Evolutionary conservation across 1,284 basidiomycete species (phyloP).

Genomic region (Ganoderma boninense): DNA sequence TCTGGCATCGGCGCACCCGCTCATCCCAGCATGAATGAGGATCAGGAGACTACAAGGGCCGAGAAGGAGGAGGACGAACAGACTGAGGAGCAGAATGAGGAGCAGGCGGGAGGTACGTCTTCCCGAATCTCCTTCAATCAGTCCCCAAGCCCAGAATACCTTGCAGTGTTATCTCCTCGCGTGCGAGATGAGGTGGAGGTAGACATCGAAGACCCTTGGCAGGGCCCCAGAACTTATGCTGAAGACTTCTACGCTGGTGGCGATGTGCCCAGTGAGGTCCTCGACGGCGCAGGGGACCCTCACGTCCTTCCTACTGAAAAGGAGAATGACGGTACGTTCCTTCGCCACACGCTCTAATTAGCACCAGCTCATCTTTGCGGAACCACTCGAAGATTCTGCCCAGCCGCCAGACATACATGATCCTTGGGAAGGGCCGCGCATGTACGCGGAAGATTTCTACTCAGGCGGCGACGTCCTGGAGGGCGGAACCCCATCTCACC

Average conservation of each 20-base stretch:
- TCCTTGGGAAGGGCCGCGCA: conserved; percentile 58
- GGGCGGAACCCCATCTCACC: conserved; percentile 33
- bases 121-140: background rate
- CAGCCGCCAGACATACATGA: conserved; percentile 49
- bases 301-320: conserved; percentile 24
- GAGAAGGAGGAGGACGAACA: too few relatives aligned
- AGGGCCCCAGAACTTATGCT: conserved; percentile 53
- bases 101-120: conserved; percentile 31
- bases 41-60: background rate
- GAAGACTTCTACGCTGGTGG: conserved; percentile 54
- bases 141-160: too few relatives aligned
- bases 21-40: conserved; percentile 6
- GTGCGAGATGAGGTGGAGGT: conserved; percentile 21
- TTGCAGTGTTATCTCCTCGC: conserved; percentile 22
- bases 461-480: conserved; percentile 44
- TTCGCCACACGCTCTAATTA: background rate
- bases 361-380: background rate
- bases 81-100: conserved; percentile 34
- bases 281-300: conserved; percentile 18
- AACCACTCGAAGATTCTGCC: conserved; percentile 9
- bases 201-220: conserved; percentile 55
- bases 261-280: conserved; percentile 26
- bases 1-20: conserved; percentile 2
- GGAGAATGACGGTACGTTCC: conserved; percentile 21
- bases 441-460: conserved; percentile 62